A percentile compares a stretch with the other conserved stretches of the same genome.
Evolutionary conservation across 192 early-diverging fungal species (phyloP).

Genomic region (Coemansia sp.): DNA sequence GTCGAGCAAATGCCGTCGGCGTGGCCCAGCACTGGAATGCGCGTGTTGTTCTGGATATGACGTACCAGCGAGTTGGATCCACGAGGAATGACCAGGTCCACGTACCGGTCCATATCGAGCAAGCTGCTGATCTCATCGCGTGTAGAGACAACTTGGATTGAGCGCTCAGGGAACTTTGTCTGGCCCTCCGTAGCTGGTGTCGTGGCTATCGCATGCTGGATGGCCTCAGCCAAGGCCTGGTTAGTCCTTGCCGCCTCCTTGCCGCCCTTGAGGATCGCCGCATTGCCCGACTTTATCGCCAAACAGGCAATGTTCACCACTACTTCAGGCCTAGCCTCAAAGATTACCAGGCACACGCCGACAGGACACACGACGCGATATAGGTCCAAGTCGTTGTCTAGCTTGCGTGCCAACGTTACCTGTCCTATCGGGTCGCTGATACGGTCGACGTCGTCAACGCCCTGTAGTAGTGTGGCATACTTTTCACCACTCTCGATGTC

Average conservation of each 20-base stretch:
- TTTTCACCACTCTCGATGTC: constrained; percentile 88
- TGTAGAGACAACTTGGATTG: constrained; percentile 88
- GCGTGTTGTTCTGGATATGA: constrained; percentile 90
- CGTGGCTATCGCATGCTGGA: constrained; percentile 78
- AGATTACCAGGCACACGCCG: constrained; percentile 95
- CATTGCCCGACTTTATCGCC: constrained; percentile 96
- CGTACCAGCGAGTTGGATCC: constrained; percentile 92
- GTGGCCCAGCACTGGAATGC: constrained; percentile 99
- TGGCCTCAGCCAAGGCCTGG: constrained; percentile 71
- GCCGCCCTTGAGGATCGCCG: constrained; percentile 97
- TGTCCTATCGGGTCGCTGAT: constrained; percentile 86
- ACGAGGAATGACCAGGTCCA: constrained; percentile 96
- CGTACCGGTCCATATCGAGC: constrained; percentile 86
- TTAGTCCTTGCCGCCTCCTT: constrained; percentile 89
- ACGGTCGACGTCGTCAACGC: constrained; percentile 85
- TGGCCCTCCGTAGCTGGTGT: constrained; percentile 35
- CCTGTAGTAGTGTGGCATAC: constrained; percentile 82
- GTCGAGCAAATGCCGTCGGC: constrained; percentile 97
- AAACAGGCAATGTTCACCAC: constrained; percentile 96
- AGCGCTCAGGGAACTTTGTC: constrained; percentile 64
- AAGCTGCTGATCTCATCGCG: constrained; percentile 88
- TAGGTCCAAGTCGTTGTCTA: constrained; percentile 86
- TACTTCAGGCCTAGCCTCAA: constrained; percentile 98
- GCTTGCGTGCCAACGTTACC: constrained; percentile 73
- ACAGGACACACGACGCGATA: constrained; percentile 93